Percentiles rank a stretch among this genome's conserved stretches.
phyloP scores from a whole-genome alignment of 192 early-diverging fungal genomes.

The Radiomyces spectabilis region DNA sequence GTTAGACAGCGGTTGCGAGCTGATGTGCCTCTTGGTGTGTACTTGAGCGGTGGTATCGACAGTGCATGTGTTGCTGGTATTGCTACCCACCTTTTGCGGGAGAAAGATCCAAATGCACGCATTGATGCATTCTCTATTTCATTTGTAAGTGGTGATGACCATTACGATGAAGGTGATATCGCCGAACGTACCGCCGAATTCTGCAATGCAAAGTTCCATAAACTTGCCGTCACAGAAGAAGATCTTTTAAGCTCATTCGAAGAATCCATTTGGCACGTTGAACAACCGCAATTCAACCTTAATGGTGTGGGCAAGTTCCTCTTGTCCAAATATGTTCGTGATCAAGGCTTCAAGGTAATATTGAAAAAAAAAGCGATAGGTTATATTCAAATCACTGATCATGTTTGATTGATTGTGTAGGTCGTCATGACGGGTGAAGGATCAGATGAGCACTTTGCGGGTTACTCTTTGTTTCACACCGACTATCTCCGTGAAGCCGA shows the following conservation, averaged over 20 bases:
- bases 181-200: constrained; percentile 7
- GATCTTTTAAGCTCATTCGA: constrained; percentile 8
- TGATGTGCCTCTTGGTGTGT: constrained; percentile 7
- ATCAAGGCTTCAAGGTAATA: constrained; percentile 7
- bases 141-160: background rate
- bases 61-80: constrained; percentile 8
- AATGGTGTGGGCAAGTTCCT: constrained; percentile 17
- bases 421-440: constrained; percentile 19
- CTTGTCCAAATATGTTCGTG: constrained; percentile 1
- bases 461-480: constrained; percentile 6
- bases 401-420: background rate
- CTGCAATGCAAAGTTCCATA: constrained; percentile 5
- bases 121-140: constrained; percentile 8
- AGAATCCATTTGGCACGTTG: constrained; percentile 9
- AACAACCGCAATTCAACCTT: constrained; percentile 4
- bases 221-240: constrained; percentile 1
- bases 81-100: constrained; percentile 3
- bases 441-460: constrained; percentile 11
- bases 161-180: constrained; percentile 6
- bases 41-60: constrained; percentile 10
- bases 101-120: constrained; percentile 6
- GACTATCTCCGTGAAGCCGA: constrained; percentile 8
- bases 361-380: background rate
- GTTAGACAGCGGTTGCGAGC: constrained; percentile 7
- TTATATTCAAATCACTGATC: background rate